Conservation (phyloP, 2,329 filamentous ascomycete species). For the Arthrobotrys sphaeroides region DNA sequence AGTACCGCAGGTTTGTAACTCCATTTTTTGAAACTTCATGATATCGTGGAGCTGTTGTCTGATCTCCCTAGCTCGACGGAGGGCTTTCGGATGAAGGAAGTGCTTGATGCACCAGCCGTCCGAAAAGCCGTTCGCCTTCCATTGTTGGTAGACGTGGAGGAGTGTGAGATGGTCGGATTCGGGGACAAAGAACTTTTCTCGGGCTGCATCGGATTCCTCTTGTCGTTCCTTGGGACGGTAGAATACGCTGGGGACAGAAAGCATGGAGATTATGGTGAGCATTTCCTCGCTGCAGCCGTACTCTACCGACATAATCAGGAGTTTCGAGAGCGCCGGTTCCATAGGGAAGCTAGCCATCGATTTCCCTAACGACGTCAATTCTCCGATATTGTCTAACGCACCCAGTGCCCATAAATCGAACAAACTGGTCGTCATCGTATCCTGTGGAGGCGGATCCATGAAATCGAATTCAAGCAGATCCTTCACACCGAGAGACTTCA, state of each 20-base stretch:
- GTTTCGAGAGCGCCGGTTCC: conserved; percentile 93
- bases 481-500: conserved; percentile 93
- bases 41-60: conserved; percentile 93
- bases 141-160: conserved; percentile 93
- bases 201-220: conserved; percentile 92
- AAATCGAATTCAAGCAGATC: conserved; percentile 97
- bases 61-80: conserved; percentile 91
- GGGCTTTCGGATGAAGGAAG: conserved; percentile 93
- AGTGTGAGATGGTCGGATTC: conserved; percentile 97
- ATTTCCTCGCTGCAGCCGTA: conserved; percentile 97
- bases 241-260: conserved; percentile 95
- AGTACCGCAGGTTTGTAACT: conserved; percentile 85
- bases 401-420: conserved; percentile 98
- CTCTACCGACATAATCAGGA: conserved; percentile 88
- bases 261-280: conserved; percentile 97
- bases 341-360: conserved; percentile 99
- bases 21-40: conserved; percentile 92
- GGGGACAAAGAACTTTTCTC: conserved; percentile 98
- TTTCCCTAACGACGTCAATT: conserved; percentile 83
- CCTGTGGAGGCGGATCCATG: conserved; percentile 97
- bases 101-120: conserved; percentile 93
- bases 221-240: conserved; percentile 96
- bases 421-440: conserved; percentile 94
- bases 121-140: conserved; percentile 87
- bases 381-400: conserved; percentile 90